Conservation (phyloP, 164 flowering plant species). For the Umbellularia californica region DNA sequence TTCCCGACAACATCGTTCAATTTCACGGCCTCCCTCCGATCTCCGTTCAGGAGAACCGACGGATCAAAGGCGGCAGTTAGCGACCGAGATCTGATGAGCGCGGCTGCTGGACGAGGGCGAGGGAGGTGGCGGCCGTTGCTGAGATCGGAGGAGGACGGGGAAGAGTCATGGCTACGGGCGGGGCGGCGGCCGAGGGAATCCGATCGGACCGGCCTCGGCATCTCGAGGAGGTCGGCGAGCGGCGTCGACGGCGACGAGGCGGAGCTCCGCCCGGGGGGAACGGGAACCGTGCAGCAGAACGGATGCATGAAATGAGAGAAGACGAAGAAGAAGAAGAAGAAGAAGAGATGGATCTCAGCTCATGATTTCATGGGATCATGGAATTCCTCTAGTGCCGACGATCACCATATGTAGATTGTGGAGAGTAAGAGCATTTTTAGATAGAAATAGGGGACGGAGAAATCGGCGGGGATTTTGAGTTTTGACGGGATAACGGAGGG, state of each 20-base stretch:
- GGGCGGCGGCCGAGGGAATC: neutral
- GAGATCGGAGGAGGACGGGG: constrained; percentile 1
- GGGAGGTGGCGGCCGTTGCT: neutral
- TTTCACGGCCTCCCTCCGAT: constrained; percentile 36
- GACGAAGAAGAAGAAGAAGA: neutral
- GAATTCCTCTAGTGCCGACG: neutral
- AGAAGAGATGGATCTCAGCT: neutral
- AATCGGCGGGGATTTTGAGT: constrained; percentile 8
- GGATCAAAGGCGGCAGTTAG: neutral
- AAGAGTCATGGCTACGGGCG: constrained; percentile 1
- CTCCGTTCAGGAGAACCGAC: constrained; percentile 6
- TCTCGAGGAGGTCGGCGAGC: constrained; percentile 5
- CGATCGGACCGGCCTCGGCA: constrained; percentile 12
- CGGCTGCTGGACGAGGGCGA: neutral
- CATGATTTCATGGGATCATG: neutral
- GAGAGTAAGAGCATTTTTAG: no score
- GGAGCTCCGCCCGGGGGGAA: constrained; percentile 10
- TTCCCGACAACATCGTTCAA: constrained; percentile 72
- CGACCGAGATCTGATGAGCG: constrained; percentile 10
- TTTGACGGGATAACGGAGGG: neutral
- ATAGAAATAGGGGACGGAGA: neutral
- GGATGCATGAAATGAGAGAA: constrained; percentile 24
- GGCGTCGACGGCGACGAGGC: constrained; percentile 8
- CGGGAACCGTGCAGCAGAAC: constrained; percentile 29
- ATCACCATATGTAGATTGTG: neutral